Evolutionary conservation across 1,139 yeast genomes (phyloP).

Genomic region (Blastobotrys ciferrii): DNA sequence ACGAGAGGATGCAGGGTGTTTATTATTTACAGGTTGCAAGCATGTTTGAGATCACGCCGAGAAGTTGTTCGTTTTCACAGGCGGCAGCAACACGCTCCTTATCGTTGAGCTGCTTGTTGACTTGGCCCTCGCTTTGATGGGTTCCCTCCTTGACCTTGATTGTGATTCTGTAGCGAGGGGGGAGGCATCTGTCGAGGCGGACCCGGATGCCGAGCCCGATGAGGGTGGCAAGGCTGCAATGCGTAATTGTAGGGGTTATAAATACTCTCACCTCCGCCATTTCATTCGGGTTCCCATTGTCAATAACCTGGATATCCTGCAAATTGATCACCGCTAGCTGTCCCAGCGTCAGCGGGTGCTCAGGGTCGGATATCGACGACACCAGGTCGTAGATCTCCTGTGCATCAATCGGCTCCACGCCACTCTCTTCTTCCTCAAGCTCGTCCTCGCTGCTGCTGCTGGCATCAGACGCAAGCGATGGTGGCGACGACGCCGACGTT

Average conservation of each 20-base stretch:
- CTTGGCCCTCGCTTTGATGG: conserved; percentile 94
- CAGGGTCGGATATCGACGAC: conserved; percentile 92
- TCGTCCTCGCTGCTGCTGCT: conserved; percentile 15
- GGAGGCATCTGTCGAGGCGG: conserved; percentile 82
- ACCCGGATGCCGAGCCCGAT: conserved; percentile 95
- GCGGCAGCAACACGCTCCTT: conserved; percentile 99
- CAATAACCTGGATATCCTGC: conserved; percentile 68
- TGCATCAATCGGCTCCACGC: conserved; percentile 79
- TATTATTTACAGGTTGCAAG: conserved; percentile 61
- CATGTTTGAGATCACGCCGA: conserved; percentile 89
- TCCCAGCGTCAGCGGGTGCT: conserved; percentile 92
- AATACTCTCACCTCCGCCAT: conserved; percentile 76
- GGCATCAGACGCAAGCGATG: conserved; percentile 14
- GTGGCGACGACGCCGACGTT: not conserved
- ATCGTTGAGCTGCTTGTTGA: conserved; percentile 93
- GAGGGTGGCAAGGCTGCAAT: conserved; percentile 92
- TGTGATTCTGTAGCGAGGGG: conserved; percentile 77
- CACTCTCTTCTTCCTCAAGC: conserved; percentile 36
- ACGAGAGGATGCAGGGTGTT: not conserved
- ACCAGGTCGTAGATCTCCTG: conserved; percentile 74
- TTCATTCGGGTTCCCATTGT: conserved; percentile 49
- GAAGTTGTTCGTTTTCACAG: conserved; percentile 90
- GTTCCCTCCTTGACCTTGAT: conserved; percentile 86
- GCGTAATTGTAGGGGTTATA: conserved; percentile 97
- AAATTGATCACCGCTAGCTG: conserved; percentile 92